phyloP scores from a whole-genome alignment of 2,329 filamentous ascomycete species.

The Sarocladium oryzae region DNA sequence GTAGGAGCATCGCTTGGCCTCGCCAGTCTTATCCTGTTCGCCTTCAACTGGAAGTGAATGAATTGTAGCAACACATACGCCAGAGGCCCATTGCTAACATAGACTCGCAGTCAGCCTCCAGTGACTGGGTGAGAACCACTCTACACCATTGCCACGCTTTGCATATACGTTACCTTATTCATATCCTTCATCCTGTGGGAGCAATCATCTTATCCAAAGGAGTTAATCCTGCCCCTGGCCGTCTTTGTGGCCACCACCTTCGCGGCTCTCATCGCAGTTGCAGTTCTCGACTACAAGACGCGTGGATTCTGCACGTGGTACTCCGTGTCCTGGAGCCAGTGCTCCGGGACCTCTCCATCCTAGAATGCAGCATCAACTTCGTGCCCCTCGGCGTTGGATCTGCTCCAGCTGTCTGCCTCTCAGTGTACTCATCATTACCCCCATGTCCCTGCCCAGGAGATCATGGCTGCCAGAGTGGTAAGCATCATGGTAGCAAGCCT shows the following conservation, averaged over 20 bases:
- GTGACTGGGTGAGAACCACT: constrained; percentile 36
- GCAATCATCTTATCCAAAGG: constrained; percentile 22
- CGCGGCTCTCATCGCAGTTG: constrained; percentile 32
- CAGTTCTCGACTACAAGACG: constrained; percentile 40
- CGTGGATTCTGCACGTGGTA: constrained; percentile 44
- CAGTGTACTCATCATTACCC: constrained; percentile 41
- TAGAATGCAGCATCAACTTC: constrained; percentile 30
- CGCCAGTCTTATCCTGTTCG: constrained; percentile 38
- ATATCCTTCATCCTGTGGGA: constrained; percentile 35
- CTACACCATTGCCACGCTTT: constrained; percentile 33
- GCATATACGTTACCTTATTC: constrained; percentile 26
- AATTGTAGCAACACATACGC: background rate
- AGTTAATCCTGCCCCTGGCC: constrained; percentile 39
- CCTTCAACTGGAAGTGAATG: constrained; percentile 44
- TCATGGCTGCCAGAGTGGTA: constrained; percentile 36
- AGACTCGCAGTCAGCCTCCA: constrained; percentile 29
- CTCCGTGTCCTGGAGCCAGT: constrained; percentile 36
- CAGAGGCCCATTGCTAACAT: background rate
- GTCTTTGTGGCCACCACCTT: constrained; percentile 40
- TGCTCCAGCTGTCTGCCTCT: constrained; percentile 29
- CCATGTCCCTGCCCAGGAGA: constrained; percentile 38
- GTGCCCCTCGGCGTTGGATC: constrained; percentile 35
- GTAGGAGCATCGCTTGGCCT: constrained; percentile 32
- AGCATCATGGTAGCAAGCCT: constrained; percentile 16
- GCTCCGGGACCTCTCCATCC: constrained; percentile 32